Evolutionary conservation across 2,329 filamentous ascomycete genomes (phyloP).

Genomic region (Whalleya microplaca): DNA sequence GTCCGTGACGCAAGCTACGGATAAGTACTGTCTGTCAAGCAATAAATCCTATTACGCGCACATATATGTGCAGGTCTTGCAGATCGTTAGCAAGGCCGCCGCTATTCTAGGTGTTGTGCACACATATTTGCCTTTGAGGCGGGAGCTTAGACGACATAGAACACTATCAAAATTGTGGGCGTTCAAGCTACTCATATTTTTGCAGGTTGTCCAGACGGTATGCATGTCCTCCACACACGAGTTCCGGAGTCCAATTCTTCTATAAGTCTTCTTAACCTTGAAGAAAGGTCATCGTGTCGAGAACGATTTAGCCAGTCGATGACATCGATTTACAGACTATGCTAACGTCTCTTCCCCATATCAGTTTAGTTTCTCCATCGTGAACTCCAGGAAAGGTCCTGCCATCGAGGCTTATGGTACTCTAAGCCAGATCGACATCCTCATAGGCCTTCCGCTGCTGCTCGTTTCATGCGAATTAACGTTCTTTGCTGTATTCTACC

Average conservation of each 20-base stretch:
- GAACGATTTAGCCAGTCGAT: too few relatives aligned
- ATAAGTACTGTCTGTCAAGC: conserved; percentile 37
- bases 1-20: conserved; percentile 35
- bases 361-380: conserved; percentile 28
- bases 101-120: conserved; percentile 32
- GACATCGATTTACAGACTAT: too few relatives aligned
- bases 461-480: conserved; percentile 24
- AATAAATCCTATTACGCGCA: conserved; percentile 36
- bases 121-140: conserved; percentile 18
- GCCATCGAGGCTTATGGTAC: conserved; percentile 15
- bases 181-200: conserved; percentile 36
- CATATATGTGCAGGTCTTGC: conserved; percentile 37
- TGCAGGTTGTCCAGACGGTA: conserved; percentile 26
- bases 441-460: conserved; percentile 28
- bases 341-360: too few relatives aligned
- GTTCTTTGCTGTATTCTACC: conserved; percentile 31
- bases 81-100: conserved; percentile 27
- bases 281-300: too few relatives aligned
- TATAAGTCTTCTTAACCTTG: too few relatives aligned
- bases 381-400: conserved; percentile 13
- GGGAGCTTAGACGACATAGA: conserved; percentile 27
- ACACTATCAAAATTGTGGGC: conserved; percentile 32
- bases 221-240: background rate
- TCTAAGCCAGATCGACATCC: conserved; percentile 23
- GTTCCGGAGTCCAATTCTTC: too few relatives aligned